Base-by-base conservation (phyloP, 202 grass and related monocot species). In the Zoysia matrella region DNA sequence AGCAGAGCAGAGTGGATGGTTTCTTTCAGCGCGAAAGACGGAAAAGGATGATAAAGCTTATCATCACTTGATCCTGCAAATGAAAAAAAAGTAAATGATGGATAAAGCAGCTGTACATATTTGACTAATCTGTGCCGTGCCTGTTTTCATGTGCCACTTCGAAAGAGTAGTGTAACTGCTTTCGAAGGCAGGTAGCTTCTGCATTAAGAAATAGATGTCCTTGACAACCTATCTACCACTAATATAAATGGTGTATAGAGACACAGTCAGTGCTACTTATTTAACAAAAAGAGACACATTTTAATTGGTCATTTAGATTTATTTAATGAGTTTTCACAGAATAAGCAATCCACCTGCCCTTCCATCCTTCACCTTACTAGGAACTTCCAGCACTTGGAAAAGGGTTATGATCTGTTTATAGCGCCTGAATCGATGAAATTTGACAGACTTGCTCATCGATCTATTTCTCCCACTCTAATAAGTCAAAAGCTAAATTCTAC, bases 221-320 rank as follows among this genome's bases (percentile, higher is more conserved):
- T 47, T 60, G 48, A 78, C 61, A 79, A 44, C 80, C 63, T 60
- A 75, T 85, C 77, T 13, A 72, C 45, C 57, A 6, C 18, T 62
- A 39, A 69, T 42, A 65, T 54, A 36, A 70, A 75, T 85, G 75
- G 10, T 40, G 54, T 51, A 69, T 14, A 43, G 1, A 71, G 60
- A 70, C n/a, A 80, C 71, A 51, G 47, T 57, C 43, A 47, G 56
- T 71, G 0, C 53, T 41, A 47, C 12, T 85, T 76, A 15, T 80
- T 84, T 43, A 16, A 9, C 49, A 60, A 49, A 43, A n/a, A 52
- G 49, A 12, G 14, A 16, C 8, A 12, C 43, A 77, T 78, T 51
- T 4, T 77, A 46, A 36, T 44, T 22, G 40, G 4, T 72, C 49
- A 13, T 41, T 54, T 69, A 16, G 16, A 72, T 48, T 40, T 11